Conservation (phyloP, 1,284 basidiomycete genomes). For the Cutaneotrichosporon spelunceum region DNA sequence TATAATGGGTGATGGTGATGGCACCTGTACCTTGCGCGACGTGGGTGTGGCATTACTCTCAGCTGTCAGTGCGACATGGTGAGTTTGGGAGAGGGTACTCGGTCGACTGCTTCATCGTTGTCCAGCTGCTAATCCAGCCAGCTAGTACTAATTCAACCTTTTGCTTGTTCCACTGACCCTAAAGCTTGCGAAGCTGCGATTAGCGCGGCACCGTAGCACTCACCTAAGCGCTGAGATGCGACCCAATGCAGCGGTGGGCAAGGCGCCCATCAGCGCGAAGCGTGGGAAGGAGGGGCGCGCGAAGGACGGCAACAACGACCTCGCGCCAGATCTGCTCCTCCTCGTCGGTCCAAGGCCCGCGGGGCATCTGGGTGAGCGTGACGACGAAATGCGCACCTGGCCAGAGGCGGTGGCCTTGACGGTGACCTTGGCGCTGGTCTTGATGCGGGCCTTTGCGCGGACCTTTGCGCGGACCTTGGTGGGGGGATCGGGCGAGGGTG, state of each 20-base stretch:
- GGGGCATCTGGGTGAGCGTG: not conserved
- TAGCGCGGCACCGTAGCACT: constrained; percentile 14
- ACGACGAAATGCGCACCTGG: not conserved
- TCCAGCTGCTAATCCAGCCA: not conserved
- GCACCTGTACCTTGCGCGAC: not conserved
- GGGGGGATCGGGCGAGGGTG: too few relatives aligned
- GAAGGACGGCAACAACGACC: constrained; percentile 17
- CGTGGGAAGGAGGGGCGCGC: constrained; percentile 16
- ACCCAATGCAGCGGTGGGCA: constrained; percentile 22
- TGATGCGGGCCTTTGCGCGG: too few relatives aligned
- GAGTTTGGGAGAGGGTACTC: not conserved
- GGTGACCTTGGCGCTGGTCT: too few relatives aligned
- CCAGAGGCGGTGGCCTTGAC: too few relatives aligned
- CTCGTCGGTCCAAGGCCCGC: constrained; percentile 24
- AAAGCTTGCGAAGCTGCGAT: constrained; percentile 11
- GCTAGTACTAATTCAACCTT: not conserved
- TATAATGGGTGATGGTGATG: constrained; percentile 11
- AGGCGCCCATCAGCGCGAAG: constrained; percentile 33
- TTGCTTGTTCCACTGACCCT: not conserved
- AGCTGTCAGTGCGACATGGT: not conserved
- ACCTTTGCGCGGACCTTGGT: too few relatives aligned
- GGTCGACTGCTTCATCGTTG: too few relatives aligned
- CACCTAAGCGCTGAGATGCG: constrained; percentile 32
- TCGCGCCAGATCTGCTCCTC: constrained; percentile 31
- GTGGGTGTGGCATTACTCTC: not conserved